Conservation (phyloP, 1,139 yeast genomes). For the Candida labiduridarum region DNA sequence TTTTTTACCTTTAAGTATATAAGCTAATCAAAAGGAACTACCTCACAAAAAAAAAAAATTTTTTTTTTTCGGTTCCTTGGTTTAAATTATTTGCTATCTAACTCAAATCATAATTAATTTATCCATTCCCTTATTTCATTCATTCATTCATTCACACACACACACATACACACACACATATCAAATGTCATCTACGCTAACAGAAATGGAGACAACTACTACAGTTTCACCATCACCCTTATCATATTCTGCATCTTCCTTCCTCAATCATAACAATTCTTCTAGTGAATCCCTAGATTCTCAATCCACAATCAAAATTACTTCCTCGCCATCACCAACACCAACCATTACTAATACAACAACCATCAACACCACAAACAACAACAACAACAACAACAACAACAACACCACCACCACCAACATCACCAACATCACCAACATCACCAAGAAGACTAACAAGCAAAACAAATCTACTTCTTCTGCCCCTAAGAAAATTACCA, state of each 20-base stretch:
- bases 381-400: constrained; percentile 2
- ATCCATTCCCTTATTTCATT: too few relatives aligned
- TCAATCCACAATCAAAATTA: constrained; percentile 14
- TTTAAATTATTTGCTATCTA: background rate
- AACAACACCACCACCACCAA: constrained; percentile 5
- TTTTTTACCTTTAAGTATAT: background rate
- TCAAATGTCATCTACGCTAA: constrained; percentile 11
- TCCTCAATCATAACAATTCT: constrained; percentile 9
- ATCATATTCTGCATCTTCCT: constrained; percentile 7
- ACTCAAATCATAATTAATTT: too few relatives aligned
- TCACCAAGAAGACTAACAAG: background rate
- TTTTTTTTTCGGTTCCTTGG: background rate
- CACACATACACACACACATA: background rate
- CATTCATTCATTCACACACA: too few relatives aligned
- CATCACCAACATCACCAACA: background rate
- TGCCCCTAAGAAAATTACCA: constrained; percentile 9
- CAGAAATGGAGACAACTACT: constrained; percentile 4
- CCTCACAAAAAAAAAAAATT: constrained; percentile 3
- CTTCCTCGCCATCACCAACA: constrained; percentile 9
- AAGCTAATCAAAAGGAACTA: constrained; percentile 1
- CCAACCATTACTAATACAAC: constrained; percentile 4
- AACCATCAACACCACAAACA: background rate
- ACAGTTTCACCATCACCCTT: constrained; percentile 9
- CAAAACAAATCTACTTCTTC: background rate
- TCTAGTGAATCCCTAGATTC: constrained; percentile 17